phyloP scores from a whole-genome alignment of 768 basidiomycete species.

The Pulveroboletus sp. region DNA sequence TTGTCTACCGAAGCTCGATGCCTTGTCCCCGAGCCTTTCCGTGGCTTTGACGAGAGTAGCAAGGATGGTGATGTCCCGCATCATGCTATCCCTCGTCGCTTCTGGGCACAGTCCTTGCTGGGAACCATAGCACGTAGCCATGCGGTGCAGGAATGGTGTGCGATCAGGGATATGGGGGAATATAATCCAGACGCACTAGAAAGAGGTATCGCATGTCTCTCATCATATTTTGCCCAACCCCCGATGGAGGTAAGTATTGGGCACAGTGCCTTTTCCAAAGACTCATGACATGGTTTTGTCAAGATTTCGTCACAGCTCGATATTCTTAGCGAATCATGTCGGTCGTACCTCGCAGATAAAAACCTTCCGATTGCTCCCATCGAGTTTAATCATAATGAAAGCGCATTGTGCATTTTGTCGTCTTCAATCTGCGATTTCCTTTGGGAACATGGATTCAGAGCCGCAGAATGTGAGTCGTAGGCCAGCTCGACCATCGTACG shows the following conservation, averaged over 20 bases:
- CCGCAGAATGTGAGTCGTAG: constrained; percentile 38
- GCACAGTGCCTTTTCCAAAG: background rate
- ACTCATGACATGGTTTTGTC: background rate
- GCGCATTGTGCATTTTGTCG: constrained; percentile 30
- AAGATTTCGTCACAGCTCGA: constrained; percentile 44
- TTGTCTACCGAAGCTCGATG: constrained; percentile 40
- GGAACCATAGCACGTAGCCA: constrained; percentile 42
- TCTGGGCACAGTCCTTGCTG: constrained; percentile 49
- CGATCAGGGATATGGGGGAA: constrained; percentile 8
- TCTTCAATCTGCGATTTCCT: constrained; percentile 50
- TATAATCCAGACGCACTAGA: constrained; percentile 35
- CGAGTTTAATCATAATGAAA: constrained; percentile 33
- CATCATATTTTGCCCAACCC: constrained; percentile 49
- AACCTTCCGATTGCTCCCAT: constrained; percentile 28
- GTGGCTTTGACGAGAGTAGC: constrained; percentile 13
- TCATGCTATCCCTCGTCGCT: constrained; percentile 42
- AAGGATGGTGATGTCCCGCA: constrained; percentile 10
- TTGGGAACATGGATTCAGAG: constrained; percentile 44
- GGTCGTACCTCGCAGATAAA: constrained; percentile 32
- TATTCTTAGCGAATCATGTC: constrained; percentile 39
- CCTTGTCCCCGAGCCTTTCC: constrained; percentile 33
- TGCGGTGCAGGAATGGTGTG: constrained; percentile 41
- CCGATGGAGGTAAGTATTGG: constrained; percentile 38
- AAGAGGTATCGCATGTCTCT: constrained; percentile 46
- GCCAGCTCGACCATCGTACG: background rate